Percentiles rank a stretch among this genome's conserved stretches.
These are phyloP conservation scores for Rhizopogon sp. DNA, from an alignment of 768 basidiomycete species.

Conservation along the genomic window DNA sequence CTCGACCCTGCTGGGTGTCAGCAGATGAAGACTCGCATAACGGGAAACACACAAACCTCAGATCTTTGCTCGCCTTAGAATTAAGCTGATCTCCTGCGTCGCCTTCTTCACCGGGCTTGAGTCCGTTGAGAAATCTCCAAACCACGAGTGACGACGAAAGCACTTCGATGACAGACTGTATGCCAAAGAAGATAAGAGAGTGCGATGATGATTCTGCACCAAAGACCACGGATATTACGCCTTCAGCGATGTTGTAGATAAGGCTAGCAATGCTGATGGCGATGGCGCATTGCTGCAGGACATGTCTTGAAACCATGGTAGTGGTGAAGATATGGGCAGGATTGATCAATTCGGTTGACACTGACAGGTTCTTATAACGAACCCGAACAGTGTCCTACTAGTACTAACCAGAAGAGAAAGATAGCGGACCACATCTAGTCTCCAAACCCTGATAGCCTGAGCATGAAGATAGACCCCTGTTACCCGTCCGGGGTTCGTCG, in stretches of 20 bases:
- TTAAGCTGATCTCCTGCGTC: slow-evolving; percentile 6
- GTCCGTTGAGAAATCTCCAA: slow-evolving; percentile 36
- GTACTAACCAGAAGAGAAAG: too few relatives aligned
- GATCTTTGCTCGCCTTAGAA: slow-evolving; percentile 1
- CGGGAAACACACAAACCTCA: not conserved
- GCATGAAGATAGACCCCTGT: too few relatives aligned
- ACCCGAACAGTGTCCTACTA: too few relatives aligned
- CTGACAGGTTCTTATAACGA: not conserved
- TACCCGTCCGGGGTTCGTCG: too few relatives aligned
- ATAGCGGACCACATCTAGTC: too few relatives aligned
- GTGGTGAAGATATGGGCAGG: not conserved
- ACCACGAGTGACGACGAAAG: slow-evolving; percentile 38
- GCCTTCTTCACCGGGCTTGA: slow-evolving; percentile 29
- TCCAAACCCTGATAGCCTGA: too few relatives aligned
- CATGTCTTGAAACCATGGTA: slow-evolving; percentile 21
- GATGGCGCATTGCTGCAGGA: slow-evolving; percentile 32
- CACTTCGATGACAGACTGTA: slow-evolving; percentile 45
- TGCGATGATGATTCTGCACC: slow-evolving; percentile 40
- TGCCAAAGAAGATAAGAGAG: slow-evolving; percentile 43
- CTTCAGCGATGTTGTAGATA: slow-evolving; percentile 36
- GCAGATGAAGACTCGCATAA: not conserved
- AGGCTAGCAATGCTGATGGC: slow-evolving; percentile 37
- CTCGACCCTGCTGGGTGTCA: slow-evolving; percentile 26
- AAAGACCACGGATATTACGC: slow-evolving; percentile 38
- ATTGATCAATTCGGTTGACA: not conserved